These are phyloP conservation scores for Verticillium dahliae DNA, from an alignment of 2,329 filamentous ascomycete species.

Conservation along the genomic window DNA sequence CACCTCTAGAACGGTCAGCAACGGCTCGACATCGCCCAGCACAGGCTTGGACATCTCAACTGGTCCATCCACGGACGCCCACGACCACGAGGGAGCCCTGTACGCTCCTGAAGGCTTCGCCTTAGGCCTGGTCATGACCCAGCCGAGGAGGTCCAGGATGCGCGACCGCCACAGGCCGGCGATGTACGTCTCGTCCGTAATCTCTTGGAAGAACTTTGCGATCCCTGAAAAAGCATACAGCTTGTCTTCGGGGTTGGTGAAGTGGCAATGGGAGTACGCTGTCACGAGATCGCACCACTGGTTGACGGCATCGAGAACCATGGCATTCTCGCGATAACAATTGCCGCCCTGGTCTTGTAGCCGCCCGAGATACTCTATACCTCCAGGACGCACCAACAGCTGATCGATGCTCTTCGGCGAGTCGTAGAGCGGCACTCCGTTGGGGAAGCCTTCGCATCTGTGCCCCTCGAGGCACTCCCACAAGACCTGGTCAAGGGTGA, in stretches of 20 bases:
- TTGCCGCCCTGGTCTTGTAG: neutral
- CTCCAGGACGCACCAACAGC: neutral
- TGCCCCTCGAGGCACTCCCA: constrained; percentile 12
- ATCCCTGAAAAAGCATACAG: neutral
- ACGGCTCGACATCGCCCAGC: neutral
- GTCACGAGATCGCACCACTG: neutral
- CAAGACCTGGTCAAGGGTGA: constrained; percentile 9
- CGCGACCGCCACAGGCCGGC: constrained; percentile 4
- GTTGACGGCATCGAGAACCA: neutral
- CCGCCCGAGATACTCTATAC: neutral
- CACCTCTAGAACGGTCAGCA: no score
- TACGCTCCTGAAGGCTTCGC: neutral
- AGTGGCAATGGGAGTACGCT: neutral
- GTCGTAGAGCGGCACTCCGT: neutral
- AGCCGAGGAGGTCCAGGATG: neutral
- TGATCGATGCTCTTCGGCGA: neutral
- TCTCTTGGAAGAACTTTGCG: neutral
- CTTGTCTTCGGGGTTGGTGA: neutral
- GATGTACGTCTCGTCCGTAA: neutral
- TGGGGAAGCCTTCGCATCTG: constrained; percentile 12
- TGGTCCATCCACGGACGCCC: neutral
- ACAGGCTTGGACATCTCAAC: neutral
- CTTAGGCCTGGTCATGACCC: constrained; percentile 17
- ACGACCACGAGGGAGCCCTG: neutral
- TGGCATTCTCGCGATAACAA: no score